These are phyloP conservation scores for Lactarius indigo DNA, from an alignment of 768 basidiomycete genomes.

Conservation along the genomic window DNA sequence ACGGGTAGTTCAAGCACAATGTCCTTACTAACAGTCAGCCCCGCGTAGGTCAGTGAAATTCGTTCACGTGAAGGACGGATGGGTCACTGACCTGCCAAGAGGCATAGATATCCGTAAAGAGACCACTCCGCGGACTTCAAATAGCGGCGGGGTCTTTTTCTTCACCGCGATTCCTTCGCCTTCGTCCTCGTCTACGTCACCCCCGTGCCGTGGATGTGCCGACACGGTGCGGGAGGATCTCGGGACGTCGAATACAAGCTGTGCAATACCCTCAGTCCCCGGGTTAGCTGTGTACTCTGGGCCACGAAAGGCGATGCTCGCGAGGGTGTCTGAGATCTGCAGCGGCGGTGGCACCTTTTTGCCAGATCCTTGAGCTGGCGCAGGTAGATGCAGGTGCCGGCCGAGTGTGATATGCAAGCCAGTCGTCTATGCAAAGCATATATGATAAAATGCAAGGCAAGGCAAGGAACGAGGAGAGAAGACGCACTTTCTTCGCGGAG, in stretches of 20 bases:
- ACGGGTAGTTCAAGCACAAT: conserved; percentile 62
- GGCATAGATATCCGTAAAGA: conserved; percentile 65
- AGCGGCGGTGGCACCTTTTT: conserved; percentile 44
- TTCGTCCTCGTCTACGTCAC: conserved; percentile 34
- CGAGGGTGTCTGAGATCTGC: conserved; percentile 63
- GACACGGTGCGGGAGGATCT: conserved; percentile 57
- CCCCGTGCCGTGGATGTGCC: conserved; percentile 59
- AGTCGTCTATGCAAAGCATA: conserved; percentile 50
- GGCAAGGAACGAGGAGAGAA: too few relatives aligned
- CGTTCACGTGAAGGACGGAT: background rate
- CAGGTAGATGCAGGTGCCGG: conserved; percentile 56
- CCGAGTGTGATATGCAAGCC: conserved; percentile 59
- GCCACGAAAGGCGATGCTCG: conserved; percentile 67
- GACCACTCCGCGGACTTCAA: conserved; percentile 66
- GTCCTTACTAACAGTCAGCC: conserved; percentile 54
- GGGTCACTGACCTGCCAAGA: conserved; percentile 55
- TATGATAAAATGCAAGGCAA: background rate
- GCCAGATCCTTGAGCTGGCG: conserved; percentile 31
- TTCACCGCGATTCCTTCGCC: conserved; percentile 31
- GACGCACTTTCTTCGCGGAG: conserved; percentile 67
- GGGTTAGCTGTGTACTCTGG: conserved; percentile 72
- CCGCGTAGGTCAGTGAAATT: conserved; percentile 14
- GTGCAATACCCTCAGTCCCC: conserved; percentile 73
- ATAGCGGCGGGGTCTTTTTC: conserved; percentile 39
- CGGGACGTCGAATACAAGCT: conserved; percentile 79